Percentiles rank a stretch among this genome's conserved stretches.
Evolutionary conservation across 78 protist genomes (phyloP).

Genomic region (Planoprotostelium fungivorum): DNA sequence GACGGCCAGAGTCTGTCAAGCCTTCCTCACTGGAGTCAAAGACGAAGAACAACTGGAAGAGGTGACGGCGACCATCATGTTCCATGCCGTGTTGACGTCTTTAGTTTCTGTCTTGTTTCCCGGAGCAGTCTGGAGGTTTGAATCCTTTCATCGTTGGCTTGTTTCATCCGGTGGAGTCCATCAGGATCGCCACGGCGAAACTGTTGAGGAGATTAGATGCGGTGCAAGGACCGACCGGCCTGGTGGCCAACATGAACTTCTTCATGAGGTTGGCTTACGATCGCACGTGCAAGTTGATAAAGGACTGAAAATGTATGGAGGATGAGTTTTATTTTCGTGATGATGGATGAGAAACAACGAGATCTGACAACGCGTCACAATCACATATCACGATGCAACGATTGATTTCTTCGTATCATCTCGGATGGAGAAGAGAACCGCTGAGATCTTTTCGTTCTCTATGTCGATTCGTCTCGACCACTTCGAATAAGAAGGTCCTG

Average conservation of each 20-base stretch:
- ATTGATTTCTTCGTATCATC: no score
- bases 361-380: no score
- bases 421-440: no score
- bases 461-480: no score
- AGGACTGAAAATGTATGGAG: background rate
- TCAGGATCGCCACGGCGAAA: slow-evolving; percentile 54
- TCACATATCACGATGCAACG: no score
- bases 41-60: slow-evolving; percentile 63
- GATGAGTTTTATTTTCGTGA: background rate
- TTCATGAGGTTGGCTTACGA: slow-evolving; percentile 32
- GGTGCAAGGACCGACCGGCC: slow-evolving; percentile 7
- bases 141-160: slow-evolving; percentile 72
- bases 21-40: slow-evolving; percentile 23
- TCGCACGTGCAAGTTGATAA: slow-evolving; percentile 1
- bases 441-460: no score
- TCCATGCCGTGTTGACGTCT: background rate
- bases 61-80: background rate
- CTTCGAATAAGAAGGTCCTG: background rate
- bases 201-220: slow-evolving; percentile 56
- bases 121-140: slow-evolving; percentile 78
- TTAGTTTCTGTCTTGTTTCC: slow-evolving; percentile 64
- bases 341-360: no score
- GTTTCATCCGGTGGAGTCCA: slow-evolving; percentile 59
- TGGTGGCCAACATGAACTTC: slow-evolving; percentile 12
- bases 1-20: slow-evolving; percentile 30